phyloP scores from a whole-genome alignment of 768 basidiomycete genomes.

The Amanita rubescens region DNA sequence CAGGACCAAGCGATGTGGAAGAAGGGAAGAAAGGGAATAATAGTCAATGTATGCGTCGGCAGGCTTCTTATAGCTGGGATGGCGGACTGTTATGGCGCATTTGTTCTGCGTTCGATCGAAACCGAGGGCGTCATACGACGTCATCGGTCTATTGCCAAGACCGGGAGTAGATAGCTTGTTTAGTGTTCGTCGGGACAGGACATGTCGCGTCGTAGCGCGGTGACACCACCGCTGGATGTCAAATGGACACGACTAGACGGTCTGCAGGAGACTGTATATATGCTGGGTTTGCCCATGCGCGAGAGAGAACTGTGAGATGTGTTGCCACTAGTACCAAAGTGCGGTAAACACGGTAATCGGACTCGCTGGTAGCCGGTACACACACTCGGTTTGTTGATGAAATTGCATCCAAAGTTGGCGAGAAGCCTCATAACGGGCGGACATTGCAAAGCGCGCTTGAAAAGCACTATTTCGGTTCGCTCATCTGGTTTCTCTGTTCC shows the following conservation, averaged over 20 bases:
- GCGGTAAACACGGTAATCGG: background rate
- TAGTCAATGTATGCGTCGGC: background rate
- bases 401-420: background rate
- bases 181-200: no score
- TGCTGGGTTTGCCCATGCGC: no score
- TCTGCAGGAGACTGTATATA: no score
- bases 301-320: no score
- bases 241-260: no score
- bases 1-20: conserved; percentile 3
- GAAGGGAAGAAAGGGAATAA: conserved; percentile 5
- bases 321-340: background rate
- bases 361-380: background rate
- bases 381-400: background rate
- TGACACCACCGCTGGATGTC: no score
- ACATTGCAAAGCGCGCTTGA: background rate
- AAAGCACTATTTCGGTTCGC: background rate
- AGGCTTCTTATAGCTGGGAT: conserved; percentile 1
- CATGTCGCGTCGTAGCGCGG: no score
- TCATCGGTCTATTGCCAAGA: background rate
- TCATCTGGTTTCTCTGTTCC: background rate
- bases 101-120: conserved; percentile 6
- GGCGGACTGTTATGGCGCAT: conserved; percentile 8
- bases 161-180: no score
- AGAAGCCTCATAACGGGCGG: background rate
- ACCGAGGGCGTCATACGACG: background rate